Evolutionary conservation across 306 rosid species (phyloP).

Genomic region (Sicyos baderoa): DNA sequence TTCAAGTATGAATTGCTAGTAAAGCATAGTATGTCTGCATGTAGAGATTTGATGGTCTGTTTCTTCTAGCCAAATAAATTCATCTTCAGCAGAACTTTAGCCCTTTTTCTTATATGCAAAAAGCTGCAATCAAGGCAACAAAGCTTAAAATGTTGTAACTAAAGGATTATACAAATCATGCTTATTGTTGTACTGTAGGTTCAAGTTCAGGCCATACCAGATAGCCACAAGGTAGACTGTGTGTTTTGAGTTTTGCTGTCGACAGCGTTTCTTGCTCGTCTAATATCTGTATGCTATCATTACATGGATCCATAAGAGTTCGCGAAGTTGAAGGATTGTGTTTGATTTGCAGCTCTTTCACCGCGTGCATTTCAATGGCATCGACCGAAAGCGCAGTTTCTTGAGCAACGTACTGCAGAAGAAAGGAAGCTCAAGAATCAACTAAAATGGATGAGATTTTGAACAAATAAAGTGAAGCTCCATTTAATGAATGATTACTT

Average conservation of each 20-base stretch:
- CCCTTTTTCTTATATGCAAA: conserved; percentile 47
- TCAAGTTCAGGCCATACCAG: conserved; percentile 30
- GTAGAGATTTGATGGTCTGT: background rate
- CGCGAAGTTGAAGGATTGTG: conserved; percentile 25
- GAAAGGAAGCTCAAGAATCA: conserved; percentile 21
- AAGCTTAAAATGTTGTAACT: background rate
- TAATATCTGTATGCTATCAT: conserved; percentile 32
- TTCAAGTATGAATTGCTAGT: background rate
- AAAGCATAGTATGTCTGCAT: background rate
- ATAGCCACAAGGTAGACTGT: conserved; percentile 29
- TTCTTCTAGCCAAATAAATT: conserved; percentile 23
- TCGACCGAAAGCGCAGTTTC: conserved; percentile 29
- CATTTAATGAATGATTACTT: conserved; percentile 36
- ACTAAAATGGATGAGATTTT: background rate
- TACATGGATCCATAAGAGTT: conserved; percentile 29
- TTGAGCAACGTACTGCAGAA: conserved; percentile 46
- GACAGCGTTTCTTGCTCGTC: conserved; percentile 49
- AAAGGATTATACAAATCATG: background rate
- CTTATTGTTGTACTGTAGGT: background rate
- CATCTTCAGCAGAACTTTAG: conserved; percentile 12
- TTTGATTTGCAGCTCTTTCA: conserved; percentile 30
- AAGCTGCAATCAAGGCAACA: conserved; percentile 36
- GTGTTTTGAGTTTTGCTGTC: conserved; percentile 28
- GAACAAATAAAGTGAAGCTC: conserved; percentile 13
- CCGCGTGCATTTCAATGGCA: conserved; percentile 47